Conservation (phyloP, 441 rosid genomes). For the Daphne laureola region DNA sequence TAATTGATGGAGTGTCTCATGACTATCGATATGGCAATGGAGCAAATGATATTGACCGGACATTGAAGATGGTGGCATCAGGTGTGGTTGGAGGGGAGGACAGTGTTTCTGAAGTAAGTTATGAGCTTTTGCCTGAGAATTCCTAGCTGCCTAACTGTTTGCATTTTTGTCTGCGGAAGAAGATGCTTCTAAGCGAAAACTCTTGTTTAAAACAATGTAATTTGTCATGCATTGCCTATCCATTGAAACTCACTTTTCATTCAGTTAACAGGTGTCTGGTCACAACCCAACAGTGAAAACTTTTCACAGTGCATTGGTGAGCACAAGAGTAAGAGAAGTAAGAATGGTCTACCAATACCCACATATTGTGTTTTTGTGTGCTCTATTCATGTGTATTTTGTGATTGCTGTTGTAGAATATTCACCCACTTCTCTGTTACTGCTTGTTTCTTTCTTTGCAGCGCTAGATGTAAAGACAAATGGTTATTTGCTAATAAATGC, state of each 20-base stretch:
- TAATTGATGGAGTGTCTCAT: conserved; percentile 30
- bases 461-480: conserved; percentile 58
- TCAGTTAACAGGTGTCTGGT: conserved; percentile 77
- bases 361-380: not conserved
- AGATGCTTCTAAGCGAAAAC: not conserved
- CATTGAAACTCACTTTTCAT: conserved; percentile 21
- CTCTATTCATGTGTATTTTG: not conserved
- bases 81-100: conserved; percentile 21
- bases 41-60: conserved; percentile 38
- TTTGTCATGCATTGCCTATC: no score
- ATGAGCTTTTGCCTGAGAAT: conserved; percentile 5
- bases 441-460: conserved; percentile 32
- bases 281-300: conserved; percentile 67
- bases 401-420: not conserved
- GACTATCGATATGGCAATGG: conserved; percentile 29
- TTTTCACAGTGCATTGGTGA: conserved; percentile 60
- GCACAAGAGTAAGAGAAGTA: conserved; percentile 56
- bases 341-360: conserved; percentile 3
- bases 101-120: conserved; percentile 44
- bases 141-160: not conserved
- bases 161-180: conserved; percentile 1
- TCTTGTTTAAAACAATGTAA: not conserved
- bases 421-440: conserved; percentile 7
- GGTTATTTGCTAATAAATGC: conserved; percentile 89
- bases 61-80: conserved; percentile 31